Evolutionary conservation across 768 basidiomycete genomes (phyloP), one percentile per base, ranked within the genome.

Genomic region (Trametes cingulata): DNA sequence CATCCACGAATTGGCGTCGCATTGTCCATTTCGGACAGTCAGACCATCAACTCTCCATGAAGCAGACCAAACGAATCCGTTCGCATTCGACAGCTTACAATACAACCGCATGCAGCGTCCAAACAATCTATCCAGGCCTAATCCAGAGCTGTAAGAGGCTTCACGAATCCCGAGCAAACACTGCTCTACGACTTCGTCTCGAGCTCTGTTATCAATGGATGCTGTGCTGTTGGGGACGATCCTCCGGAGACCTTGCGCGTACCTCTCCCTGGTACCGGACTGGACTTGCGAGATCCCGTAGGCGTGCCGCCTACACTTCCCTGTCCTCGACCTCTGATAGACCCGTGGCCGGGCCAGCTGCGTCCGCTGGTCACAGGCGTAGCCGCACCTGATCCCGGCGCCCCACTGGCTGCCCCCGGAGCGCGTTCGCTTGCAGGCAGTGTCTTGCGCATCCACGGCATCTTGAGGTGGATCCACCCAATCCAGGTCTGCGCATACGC

Each of bases 401-500:
- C 52, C 2, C 33, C n/a, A 25, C 3, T 35, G 17, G 17, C 39
- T 6, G n/a, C 39, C 13, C 48, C 41, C 20, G 22, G n/a, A 3
- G 36, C 46, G 29, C 41, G n/a, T 20, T 43, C 53, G 19, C 2
- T 25, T 29, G 1, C 41, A 33, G 63, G 59, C 29, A 48, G 52
- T 43, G 59, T 22, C 20, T 35, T 29, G 39, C 52, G 48, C 45
- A 57, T 65, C 69, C 73, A 68, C 20, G 71, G 67, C 63, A 73
- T 60, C 57, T 67, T 68, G 52, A 64, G 58, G 52, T 43, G 50
- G 9, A 72, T 8, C 73, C 72, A 70, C 15, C 74, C 75, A 3
- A 55, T 47, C 71, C 72, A 75, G 13, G 74, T 74, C 55, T 61
- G 60, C 57, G 68, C 71, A 24, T 69, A 65, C 33, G 68, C 68